Evolutionary conservation across 73 alveolate species (phyloP), one percentile per base, ranked within the genome.

Genomic region (Paramecium primaurelia): DNA sequence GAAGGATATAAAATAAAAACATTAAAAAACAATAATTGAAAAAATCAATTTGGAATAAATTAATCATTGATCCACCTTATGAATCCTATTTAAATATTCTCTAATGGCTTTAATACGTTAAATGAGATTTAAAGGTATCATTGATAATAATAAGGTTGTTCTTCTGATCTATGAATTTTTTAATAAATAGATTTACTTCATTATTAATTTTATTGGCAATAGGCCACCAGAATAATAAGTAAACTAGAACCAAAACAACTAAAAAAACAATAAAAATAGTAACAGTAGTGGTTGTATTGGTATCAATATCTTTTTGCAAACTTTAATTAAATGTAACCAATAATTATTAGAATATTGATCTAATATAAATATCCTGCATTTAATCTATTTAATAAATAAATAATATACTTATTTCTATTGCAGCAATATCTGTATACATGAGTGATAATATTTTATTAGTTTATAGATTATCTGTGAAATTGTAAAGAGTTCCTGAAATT

Each of bases 251-350:
- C 25, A 89, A 83, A n/a, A 40, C 36, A 54, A 89, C 94, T 47
- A 89, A 71, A 42, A 89, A 89, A 20, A 77, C 86, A 30, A 89
- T 89, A n/a, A 89, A 89, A 51, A 89, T 89, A 12, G 94, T 89
- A 44, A 89, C 92, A 59, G 92, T 89, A 1, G 94, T 89, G 12
- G 94, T 89, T 89, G 86, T 49, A 71, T 89, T 89, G 44, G 94
- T 71, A 34, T 59, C 86, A 28, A 89, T 25, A 18, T 89, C 73
- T 25, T 64, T 45, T 77, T 83, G 47, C 25, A 89, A 38, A 71
- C 77, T 64, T 71, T 44, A 2, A 71, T 71, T 71, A 60, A 71
- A 89, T 1, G 37, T 36, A 28, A 10, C 22, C 12, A 89, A 12
- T 34, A 89, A 89, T 22, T 77, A 36, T 32, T 42, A 32, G 34